These are phyloP conservation scores for Tirmania nivea DNA, from an alignment of 495 filamentous ascomycete species.

Conservation along the genomic window DNA sequence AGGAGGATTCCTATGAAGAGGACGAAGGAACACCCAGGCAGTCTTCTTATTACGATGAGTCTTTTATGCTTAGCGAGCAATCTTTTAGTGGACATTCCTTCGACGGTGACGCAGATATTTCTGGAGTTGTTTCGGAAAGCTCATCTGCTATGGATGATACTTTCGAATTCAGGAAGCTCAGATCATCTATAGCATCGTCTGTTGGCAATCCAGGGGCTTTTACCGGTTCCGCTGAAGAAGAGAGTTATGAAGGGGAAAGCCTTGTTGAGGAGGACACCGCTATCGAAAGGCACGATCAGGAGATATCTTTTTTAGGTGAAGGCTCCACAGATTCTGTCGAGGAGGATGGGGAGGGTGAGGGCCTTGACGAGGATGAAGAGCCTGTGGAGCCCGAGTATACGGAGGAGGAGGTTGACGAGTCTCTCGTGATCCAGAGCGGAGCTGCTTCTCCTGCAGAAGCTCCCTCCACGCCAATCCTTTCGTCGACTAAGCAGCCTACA, in stretches of 20 bases:
- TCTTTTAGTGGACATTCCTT: conserved; percentile 5
- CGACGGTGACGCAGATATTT: conserved; percentile 15
- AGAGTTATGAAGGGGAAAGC: conserved; percentile 28
- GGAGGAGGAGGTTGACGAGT: conserved; percentile 15
- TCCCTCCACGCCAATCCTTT: not conserved
- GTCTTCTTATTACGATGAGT: conserved; percentile 21
- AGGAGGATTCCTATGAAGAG: conserved; percentile 23
- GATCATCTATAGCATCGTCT: conserved; percentile 1
- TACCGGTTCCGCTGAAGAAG: conserved; percentile 46
- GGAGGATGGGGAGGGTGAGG: conserved; percentile 38
- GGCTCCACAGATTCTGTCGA: conserved; percentile 65
- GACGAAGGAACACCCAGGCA: conserved; percentile 24
- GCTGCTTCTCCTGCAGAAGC: not conserved
- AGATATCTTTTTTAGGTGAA: conserved; percentile 69
- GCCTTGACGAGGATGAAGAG: conserved; percentile 29
- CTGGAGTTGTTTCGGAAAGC: conserved; percentile 14
- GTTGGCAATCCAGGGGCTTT: conserved; percentile 29
- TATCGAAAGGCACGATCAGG: conserved; percentile 13
- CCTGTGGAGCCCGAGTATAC: conserved; percentile 19
- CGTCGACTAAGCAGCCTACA: not conserved
- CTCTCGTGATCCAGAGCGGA: conserved; percentile 8
- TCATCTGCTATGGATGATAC: conserved; percentile 48
- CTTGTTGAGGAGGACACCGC: conserved; percentile 28
- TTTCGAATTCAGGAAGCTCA: conserved; percentile 50
- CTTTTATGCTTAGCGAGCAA: conserved; percentile 5